Conservation (phyloP, 2,329 filamentous ascomycete genomes). For the Phyllosticta citrichinensis region DNA sequence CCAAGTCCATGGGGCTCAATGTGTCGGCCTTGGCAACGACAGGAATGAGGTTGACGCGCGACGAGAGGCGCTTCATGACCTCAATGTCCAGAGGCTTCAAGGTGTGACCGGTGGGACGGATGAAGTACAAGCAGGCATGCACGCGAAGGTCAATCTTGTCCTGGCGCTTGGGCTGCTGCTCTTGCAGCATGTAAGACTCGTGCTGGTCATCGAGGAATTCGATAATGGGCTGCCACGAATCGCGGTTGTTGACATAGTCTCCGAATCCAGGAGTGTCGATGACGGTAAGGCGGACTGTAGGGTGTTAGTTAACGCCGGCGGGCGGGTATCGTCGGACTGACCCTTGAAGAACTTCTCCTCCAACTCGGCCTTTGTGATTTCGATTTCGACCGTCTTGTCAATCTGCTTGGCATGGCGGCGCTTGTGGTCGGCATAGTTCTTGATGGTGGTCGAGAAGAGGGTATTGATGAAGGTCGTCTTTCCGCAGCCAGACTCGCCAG, state of each 20-base stretch:
- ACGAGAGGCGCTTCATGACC: slow-evolving; percentile 98
- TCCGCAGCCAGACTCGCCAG: slow-evolving; percentile 94
- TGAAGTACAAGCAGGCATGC: slow-evolving; percentile 97
- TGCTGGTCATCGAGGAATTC: slow-evolving; percentile 99
- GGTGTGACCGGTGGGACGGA: slow-evolving; percentile 95
- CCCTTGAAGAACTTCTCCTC: slow-evolving; percentile 99
- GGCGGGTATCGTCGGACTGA: slow-evolving; percentile 28
- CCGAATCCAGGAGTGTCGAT: slow-evolving; percentile 98
- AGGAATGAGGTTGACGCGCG: slow-evolving; percentile 94
- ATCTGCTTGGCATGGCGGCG: slow-evolving; percentile 98
- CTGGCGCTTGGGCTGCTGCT: slow-evolving; percentile 94
- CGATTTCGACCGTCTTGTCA: slow-evolving; percentile 99
- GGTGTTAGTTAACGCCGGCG: slow-evolving; percentile 2
- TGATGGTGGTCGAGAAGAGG: slow-evolving; percentile 99
- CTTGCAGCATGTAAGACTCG: slow-evolving; percentile 99
- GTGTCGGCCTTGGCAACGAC: slow-evolving; percentile 99
- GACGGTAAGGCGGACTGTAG: slow-evolving; percentile 85
- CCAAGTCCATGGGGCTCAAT: slow-evolving; percentile 81
- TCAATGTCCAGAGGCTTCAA: slow-evolving; percentile 98
- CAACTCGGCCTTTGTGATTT: slow-evolving; percentile 98
- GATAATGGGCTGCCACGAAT: slow-evolving; percentile 99
- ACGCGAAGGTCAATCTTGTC: slow-evolving; percentile 99
- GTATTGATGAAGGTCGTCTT: slow-evolving; percentile 99
- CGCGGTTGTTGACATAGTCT: slow-evolving; percentile 99
- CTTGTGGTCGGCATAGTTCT: slow-evolving; percentile 99